A percentile compares a stretch with the other conserved stretches of the same genome.
These are phyloP conservation scores for Nemania bipapillata DNA, from an alignment of 2,329 filamentous ascomycete genomes.

Conservation along the genomic window DNA sequence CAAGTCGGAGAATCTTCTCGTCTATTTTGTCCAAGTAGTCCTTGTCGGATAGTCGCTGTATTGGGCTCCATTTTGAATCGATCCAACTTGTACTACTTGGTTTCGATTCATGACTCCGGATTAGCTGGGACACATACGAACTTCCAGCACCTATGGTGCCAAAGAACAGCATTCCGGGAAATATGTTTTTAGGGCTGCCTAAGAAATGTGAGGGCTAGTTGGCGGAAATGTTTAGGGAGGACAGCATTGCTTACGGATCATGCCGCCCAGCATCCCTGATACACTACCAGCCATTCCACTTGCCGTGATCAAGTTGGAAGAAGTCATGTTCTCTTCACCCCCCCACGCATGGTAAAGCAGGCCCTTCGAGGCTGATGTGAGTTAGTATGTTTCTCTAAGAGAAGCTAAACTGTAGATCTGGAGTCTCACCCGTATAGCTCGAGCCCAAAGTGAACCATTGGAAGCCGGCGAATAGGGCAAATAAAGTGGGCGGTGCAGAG, in stretches of 20 bases:
- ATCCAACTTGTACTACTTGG: constrained; percentile 52
- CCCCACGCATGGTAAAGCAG: constrained; percentile 62
- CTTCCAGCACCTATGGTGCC: constrained; percentile 57
- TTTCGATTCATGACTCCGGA: constrained; percentile 31
- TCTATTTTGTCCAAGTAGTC: constrained; percentile 76
- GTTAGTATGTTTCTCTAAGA: constrained; percentile 22
- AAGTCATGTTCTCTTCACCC: constrained; percentile 63
- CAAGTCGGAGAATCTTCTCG: constrained; percentile 75
- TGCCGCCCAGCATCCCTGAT: constrained; percentile 70
- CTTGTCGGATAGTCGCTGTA: constrained; percentile 74
- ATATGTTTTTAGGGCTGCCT: constrained; percentile 65
- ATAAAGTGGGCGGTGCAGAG: constrained; percentile 73
- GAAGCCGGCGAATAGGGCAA: constrained; percentile 75
- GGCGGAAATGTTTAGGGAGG: constrained; percentile 7
- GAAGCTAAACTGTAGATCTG: not conserved
- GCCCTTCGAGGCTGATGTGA: constrained; percentile 59
- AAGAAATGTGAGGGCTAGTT: constrained; percentile 33
- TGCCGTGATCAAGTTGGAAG: constrained; percentile 70
- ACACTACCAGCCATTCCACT: constrained; percentile 77
- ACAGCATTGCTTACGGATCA: constrained; percentile 59
- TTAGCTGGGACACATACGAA: constrained; percentile 44
- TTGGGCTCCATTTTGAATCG: constrained; percentile 76
- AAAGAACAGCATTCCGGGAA: constrained; percentile 64
- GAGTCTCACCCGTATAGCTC: constrained; percentile 75
- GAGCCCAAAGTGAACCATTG: constrained; percentile 85